phyloP scores from a whole-genome alignment of 305 asterid species.

The Fraxinus sp. region DNA sequence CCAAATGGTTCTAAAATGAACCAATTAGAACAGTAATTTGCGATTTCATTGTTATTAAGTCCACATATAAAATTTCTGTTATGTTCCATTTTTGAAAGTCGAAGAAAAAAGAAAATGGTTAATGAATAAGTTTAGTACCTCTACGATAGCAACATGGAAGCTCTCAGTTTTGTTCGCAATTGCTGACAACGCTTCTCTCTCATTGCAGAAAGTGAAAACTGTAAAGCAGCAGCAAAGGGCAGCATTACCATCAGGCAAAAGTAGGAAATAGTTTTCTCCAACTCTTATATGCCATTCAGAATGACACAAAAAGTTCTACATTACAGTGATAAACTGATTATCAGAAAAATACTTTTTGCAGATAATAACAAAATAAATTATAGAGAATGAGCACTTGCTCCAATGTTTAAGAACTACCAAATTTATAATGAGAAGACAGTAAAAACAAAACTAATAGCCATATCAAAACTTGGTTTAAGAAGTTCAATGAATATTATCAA shows the following conservation, averaged over 20 bases:
- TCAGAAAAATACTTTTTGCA: background rate
- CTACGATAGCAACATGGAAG: constrained; percentile 53
- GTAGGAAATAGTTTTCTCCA: background rate
- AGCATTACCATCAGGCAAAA: background rate
- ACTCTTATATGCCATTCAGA: background rate
- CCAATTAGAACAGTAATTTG: background rate
- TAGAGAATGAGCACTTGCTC: background rate
- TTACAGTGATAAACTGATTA: background rate
- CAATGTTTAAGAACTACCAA: background rate
- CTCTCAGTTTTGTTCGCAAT: constrained; percentile 36
- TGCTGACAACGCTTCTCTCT: constrained; percentile 45
- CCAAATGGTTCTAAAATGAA: background rate
- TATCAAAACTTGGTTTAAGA: background rate
- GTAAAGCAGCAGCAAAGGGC: constrained; percentile 11
- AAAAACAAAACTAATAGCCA: background rate
- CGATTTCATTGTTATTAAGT: background rate
- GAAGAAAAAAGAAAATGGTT: background rate
- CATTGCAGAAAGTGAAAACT: constrained; percentile 38
- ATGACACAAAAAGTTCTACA: background rate
- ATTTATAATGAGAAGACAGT: background rate
- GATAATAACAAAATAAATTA: background rate
- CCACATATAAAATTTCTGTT: background rate
- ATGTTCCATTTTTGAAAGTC: background rate
- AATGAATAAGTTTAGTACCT: constrained; percentile 30
- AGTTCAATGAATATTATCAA: background rate